Evolutionary conservation across 352 stramenopile genomes (phyloP).

Genomic region (Pelagophyceae sp.): DNA sequence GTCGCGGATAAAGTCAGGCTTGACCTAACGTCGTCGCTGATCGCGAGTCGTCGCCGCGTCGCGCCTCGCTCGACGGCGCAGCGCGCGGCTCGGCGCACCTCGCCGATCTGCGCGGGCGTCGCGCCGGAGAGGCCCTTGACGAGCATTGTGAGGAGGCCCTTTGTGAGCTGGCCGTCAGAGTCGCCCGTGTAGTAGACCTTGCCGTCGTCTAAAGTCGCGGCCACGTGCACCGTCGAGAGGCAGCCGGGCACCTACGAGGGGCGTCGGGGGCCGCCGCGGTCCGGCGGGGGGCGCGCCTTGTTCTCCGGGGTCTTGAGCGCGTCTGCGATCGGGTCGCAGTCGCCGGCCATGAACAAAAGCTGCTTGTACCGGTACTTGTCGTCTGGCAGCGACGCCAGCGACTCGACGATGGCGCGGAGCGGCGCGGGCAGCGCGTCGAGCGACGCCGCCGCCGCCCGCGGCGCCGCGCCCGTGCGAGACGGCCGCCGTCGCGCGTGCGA

Average conservation of each 20-base stretch:
- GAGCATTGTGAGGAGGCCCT: constrained; percentile 55
- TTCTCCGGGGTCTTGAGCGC: constrained; percentile 49
- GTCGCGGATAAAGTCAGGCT: constrained; percentile 50
- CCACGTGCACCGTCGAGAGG: constrained; percentile 23
- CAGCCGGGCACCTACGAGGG: constrained; percentile 23
- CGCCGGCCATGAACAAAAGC: constrained; percentile 59
- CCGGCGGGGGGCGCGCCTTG: constrained; percentile 48
- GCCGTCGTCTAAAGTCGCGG: constrained; percentile 30
- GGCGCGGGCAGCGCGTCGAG: constrained; percentile 26
- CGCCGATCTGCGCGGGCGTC: constrained; percentile 36
- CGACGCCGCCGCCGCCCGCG: too few species aligned
- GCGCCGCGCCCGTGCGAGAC: too few species aligned
- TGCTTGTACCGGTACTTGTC: constrained; percentile 69
- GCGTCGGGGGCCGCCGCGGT: too few species aligned
- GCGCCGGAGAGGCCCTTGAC: constrained; percentile 46
- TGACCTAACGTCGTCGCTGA: constrained; percentile 27
- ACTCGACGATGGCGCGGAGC: constrained; percentile 31
- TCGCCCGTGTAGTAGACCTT: constrained; percentile 53
- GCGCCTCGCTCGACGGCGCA: too few species aligned
- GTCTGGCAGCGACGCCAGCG: constrained; percentile 49
- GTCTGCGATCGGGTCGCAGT: constrained; percentile 36
- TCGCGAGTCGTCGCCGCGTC: neutral
- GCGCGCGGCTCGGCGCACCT: too few species aligned
- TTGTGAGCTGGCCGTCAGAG: constrained; percentile 57
- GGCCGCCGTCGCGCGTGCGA: too few species aligned